Base-by-base conservation (phyloP, 805 yeast species). In the Nakazawaea holstii region DNA sequence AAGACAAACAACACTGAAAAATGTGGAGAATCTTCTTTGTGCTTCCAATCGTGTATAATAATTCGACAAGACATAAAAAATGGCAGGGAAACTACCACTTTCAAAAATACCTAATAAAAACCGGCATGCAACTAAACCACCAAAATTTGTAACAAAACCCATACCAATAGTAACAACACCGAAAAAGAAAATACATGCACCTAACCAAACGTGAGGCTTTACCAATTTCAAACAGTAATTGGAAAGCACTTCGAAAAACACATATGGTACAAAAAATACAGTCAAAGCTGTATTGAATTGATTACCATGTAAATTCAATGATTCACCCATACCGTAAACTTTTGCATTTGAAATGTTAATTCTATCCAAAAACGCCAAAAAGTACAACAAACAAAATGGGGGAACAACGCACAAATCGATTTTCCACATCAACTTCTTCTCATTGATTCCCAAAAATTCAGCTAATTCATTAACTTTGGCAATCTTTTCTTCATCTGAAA, bases 301-400 rank as follows among this genome's bases (percentile, higher is more conserved):
- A 55, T 68, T 68, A 5, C 79, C 82, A 2, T 59, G 59, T 38
- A 83, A 67, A 13, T 68, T 53, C 37, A 83, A 62, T 48, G 79
- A 84, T 6, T 56, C 61, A 8, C 69, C 66, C 68, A 84, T 67
- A 6, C 84, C 84, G 56, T 81, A 82, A 39, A 80, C 74, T 45
- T 74, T 74, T 8, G 89, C 90, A 59, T 84, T 83, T 29, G 87
- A 75, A 51, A 84, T 80, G 62, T 84, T 84, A 50, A 83, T 86
- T 56, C 89, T 68, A 59, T 84, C 89, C 57, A 84, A 64, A 56
- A 83, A 84, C 1, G 87, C 79, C 52, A 83, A 69, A 55, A 84
- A 74, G 57, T 84, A 84, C 39, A 84, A 68, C 26, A 82, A 55
- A 53, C 85, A 75, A 51, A 84, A 79, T 14, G 84, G 76, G 8